A percentile compares a stretch with the other conserved stretches of the same genome.
Evolutionary conservation across 2,329 filamentous ascomycete species (phyloP).

Genomic region (Nothomitra cinnamomea): DNA sequence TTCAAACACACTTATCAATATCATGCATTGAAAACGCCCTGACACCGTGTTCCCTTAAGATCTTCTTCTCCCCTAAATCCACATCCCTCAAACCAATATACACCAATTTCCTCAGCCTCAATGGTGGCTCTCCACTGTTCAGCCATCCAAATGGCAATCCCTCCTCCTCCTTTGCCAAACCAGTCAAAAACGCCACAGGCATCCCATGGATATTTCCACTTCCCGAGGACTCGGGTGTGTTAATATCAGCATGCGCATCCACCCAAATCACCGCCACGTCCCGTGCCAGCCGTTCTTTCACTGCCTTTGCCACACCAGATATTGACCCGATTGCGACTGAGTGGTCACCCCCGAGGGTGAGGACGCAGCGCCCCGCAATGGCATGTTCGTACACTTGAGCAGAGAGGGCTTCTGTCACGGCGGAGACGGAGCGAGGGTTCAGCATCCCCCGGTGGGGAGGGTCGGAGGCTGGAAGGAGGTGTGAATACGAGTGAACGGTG

Average conservation of each 20-base stretch:
- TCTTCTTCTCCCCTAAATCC: constrained; percentile 83
- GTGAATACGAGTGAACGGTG: constrained; percentile 63
- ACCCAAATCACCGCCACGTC: constrained; percentile 98
- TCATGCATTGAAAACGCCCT: constrained; percentile 98
- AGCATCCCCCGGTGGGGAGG: constrained; percentile 85
- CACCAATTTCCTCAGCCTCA: constrained; percentile 70
- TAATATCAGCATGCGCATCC: constrained; percentile 95
- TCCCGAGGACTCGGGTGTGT: constrained; percentile 76
- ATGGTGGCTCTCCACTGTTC: constrained; percentile 43
- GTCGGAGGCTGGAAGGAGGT: constrained; percentile 53
- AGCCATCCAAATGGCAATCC: constrained; percentile 86
- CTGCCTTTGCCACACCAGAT: constrained; percentile 70
- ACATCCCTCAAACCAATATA: constrained; percentile 94
- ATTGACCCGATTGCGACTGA: constrained; percentile 91
- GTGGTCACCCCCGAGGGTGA: constrained; percentile 93
- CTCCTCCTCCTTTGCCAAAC: constrained; percentile 58
- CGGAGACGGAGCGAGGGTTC: constrained; percentile 71
- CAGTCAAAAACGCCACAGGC: constrained; percentile 84
- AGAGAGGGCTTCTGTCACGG: constrained; percentile 65
- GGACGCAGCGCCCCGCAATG: constrained; percentile 63
- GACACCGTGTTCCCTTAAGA: constrained; percentile 74
- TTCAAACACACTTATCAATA: constrained; percentile 62
- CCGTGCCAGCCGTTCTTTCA: constrained; percentile 58
- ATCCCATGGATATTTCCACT: constrained; percentile 97
- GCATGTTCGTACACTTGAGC: constrained; percentile 81